Percentiles rank a stretch among this genome's conserved stretches.
phyloP scores from a whole-genome alignment of 2,329 filamentous ascomycete genomes.

The Domatiomyces globalis region DNA sequence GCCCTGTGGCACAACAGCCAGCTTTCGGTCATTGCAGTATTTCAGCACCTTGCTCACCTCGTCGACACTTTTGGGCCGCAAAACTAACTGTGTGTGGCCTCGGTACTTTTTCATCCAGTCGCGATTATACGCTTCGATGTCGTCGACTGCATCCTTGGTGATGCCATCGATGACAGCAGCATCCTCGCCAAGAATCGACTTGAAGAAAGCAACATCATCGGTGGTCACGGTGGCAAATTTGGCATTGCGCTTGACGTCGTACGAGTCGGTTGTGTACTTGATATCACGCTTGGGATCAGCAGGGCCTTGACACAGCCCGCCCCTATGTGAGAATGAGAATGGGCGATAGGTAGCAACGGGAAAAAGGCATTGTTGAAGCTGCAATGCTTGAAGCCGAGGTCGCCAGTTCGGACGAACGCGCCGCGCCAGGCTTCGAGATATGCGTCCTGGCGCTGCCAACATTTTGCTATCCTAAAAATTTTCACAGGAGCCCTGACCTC shows the following conservation, averaged over 20 bases:
- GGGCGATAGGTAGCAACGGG: no score
- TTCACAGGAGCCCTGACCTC: neutral
- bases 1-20: conserved; percentile 92
- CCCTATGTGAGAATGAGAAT: conserved; percentile 6
- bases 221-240: conserved; percentile 55
- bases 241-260: conserved; percentile 64
- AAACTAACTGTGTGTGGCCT: conserved; percentile 71
- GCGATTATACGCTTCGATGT: conserved; percentile 82
- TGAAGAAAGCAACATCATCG: conserved; percentile 74
- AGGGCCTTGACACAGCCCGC: conserved; percentile 6
- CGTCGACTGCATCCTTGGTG: conserved; percentile 56
- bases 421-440: neutral
- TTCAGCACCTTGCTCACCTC: conserved; percentile 82
- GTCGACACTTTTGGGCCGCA: conserved; percentile 71
- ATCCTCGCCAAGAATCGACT: conserved; percentile 60
- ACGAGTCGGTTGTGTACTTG: conserved; percentile 71
- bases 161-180: conserved; percentile 77
- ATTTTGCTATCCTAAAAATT: neutral
- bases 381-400: neutral
- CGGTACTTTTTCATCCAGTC: conserved; percentile 99
- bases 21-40: conserved; percentile 85
- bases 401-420: neutral
- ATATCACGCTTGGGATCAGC: conserved; percentile 22
- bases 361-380: neutral
- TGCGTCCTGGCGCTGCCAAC: neutral